Evolutionary conservation across 164 flowering plant genomes (phyloP), one percentile per base, ranked within the genome.

Genomic region (Dillenia suffruticosa): DNA sequence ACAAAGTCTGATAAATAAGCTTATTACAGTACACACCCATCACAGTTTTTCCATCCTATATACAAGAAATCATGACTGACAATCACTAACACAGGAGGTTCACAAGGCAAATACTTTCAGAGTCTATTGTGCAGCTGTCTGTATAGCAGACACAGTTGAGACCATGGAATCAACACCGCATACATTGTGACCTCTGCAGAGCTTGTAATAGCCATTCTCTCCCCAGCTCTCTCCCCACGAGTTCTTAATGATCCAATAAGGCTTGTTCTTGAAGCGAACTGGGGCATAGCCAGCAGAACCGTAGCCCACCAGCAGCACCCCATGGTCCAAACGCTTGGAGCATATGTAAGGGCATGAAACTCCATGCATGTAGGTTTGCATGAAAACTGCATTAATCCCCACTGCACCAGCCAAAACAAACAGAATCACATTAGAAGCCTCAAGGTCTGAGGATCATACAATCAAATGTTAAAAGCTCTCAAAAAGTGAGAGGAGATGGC

Each of bases 151-250:
- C 13, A 88, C 98, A 16, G 88, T 74, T 0, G 98, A 93, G 53
- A 93, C 98, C 97, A 93, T 85, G 59, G 97, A 84, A 61, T 89
- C 97, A 9, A 93, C 92, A 0, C 98, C 98, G 64, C 98, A 90
- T 13, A 86, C 46, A 57, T 90, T 82, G 65, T 71, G 86, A 51
- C 98, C 98, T 67, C 81, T 87, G 87, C 98, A 93, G 72, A 93
- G 85, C 63, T 87, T 87, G 83, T 93, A 93, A 74, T 72, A 93
- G 8, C 98, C 98, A 0, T 78, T 63, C 80, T 93, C 98, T 49
- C 98, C 98, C 98, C 98, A 92, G 50, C 1, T 74, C 54, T 70
- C 86, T n/a, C 98, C 98, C 96, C 98, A 92, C 0, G 98, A 92
- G 70, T 92, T 92, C 93, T 92, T 92, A 9, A 92, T 82, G 77